phyloP scores from a whole-genome alignment of 1,139 yeast genomes.

The Petasospora rhodanensis region DNA sequence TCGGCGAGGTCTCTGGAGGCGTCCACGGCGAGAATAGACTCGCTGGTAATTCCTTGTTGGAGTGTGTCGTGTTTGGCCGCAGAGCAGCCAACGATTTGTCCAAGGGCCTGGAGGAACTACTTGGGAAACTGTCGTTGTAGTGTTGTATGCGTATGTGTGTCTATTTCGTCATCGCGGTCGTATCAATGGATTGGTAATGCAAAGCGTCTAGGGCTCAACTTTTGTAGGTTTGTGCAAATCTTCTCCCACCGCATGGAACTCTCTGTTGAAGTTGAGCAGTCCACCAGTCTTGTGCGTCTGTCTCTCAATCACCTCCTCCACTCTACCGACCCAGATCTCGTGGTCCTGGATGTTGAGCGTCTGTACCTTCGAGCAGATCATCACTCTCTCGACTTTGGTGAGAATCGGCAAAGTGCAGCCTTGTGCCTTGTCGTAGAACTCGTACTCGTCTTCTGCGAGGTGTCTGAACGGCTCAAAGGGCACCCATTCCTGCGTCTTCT shows the following conservation, averaged over 20 bases:
- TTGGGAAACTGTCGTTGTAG: no score
- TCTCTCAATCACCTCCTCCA: constrained; percentile 45
- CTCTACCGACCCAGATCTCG: constrained; percentile 82
- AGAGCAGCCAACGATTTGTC: constrained; percentile 28
- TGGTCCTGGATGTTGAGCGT: constrained; percentile 68
- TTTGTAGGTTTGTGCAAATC: constrained; percentile 13
- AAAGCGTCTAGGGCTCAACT: no score
- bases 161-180: no score
- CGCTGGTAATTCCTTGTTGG: constrained; percentile 73
- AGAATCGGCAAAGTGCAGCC: constrained; percentile 51
- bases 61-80: constrained; percentile 79
- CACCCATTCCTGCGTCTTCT: constrained; percentile 14
- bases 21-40: constrained; percentile 75
- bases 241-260: constrained; percentile 50
- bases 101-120: no score
- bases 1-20: constrained; percentile 82
- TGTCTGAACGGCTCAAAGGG: constrained; percentile 29
- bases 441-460: constrained; percentile 28
- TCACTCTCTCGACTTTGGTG: constrained; percentile 52
- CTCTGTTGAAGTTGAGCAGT: constrained; percentile 57
- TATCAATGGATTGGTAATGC: no score
- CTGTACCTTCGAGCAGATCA: constrained; percentile 56
- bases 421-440: constrained; percentile 8
- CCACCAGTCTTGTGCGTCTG: constrained; percentile 30
- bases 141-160: no score